Percentiles rank a stretch among this genome's conserved stretches.
Conservation (phyloP, 2,329 filamentous ascomycete genomes). For the Aspergillus vadensis region DNA sequence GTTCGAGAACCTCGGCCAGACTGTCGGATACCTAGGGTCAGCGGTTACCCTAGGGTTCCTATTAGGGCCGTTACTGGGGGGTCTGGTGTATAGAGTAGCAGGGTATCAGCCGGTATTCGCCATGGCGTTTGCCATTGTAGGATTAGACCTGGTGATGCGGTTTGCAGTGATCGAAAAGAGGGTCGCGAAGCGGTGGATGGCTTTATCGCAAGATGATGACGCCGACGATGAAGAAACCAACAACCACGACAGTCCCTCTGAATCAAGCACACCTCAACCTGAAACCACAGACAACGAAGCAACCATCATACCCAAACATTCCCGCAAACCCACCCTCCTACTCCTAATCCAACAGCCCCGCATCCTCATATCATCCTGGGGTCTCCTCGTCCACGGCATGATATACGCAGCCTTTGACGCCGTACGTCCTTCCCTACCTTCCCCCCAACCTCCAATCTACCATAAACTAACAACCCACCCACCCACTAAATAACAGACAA, state of each 20-base stretch:
- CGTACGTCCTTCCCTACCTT: slow-evolving; percentile 20
- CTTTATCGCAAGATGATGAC: slow-evolving; percentile 31
- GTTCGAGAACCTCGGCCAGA: slow-evolving; percentile 59
- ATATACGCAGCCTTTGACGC: slow-evolving; percentile 57
- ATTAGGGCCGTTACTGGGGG: slow-evolving; percentile 60
- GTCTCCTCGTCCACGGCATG: slow-evolving; percentile 52
- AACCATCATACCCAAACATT: background rate
- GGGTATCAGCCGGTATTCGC: slow-evolving; percentile 63
- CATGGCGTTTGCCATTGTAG: slow-evolving; percentile 56
- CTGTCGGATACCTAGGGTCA: slow-evolving; percentile 59
- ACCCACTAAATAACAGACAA: slow-evolving; percentile 19
- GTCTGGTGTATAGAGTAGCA: slow-evolving; percentile 60
- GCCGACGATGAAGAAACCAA: slow-evolving; percentile 32
- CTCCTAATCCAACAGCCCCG: slow-evolving; percentile 45
- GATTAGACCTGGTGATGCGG: slow-evolving; percentile 62
- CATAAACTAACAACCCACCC: background rate
- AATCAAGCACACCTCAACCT: background rate
- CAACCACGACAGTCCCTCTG: background rate
- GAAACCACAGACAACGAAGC: background rate
- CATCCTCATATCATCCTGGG: slow-evolving; percentile 59
- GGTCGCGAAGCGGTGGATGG: slow-evolving; percentile 45
- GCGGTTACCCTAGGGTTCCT: slow-evolving; percentile 61
- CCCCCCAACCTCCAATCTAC: slow-evolving; percentile 6
- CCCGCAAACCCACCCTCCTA: slow-evolving; percentile 15
- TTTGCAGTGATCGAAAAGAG: slow-evolving; percentile 65